Base-by-base conservation (phyloP, 2,329 filamentous ascomycete genomes). In the Cladosporium colombiae region DNA sequence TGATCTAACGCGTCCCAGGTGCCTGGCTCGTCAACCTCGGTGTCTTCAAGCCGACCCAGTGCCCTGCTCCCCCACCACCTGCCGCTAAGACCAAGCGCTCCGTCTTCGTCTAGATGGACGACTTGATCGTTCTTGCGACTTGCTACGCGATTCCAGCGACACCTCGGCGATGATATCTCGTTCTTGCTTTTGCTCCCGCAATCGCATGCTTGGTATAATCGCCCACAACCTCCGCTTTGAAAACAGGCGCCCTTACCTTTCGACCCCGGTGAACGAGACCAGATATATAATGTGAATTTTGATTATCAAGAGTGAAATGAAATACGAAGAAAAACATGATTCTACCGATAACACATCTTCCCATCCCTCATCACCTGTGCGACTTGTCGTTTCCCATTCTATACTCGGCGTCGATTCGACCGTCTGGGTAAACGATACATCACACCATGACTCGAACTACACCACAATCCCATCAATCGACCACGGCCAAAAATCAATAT, bases 21-120 rank as follows among this genome's bases (percentile, higher is more conserved):
- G 75, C 75, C 27, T 76, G 75, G 75, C 68, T 77, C 53, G 72
- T 74, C 25, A 69, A 75, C 65, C 65, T 75, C 44, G 72, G 70
- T n/a, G 67, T 71, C 52, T 75, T 74, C 68, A 70, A 16, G 27
- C 61, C 61, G 4, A 52, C 61, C 33, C 16, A 23, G 10, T 63
- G 61, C 61, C 61, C 61, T 13, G 21, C 49, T n/a, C 50, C 61
- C 31, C 35, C 61, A 31, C 61, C 61, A 31, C 61, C 61, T 52
- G 44, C 33, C 50, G 21, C 50, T n/a, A 63, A 29, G 33, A 16
- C 27, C 23, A 59, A 59, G 56, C 56, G 56, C 23, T 59, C 56
- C 23, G 29, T 59, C 33, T 59, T 59, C 56, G 56, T 59, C 21
- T 59, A 59, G 13, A 59, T 29, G 23, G 25, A 52, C 49, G 23